phyloP scores from a whole-genome alignment of 495 filamentous ascomycete species.

The Aspergillus nidulans region DNA sequence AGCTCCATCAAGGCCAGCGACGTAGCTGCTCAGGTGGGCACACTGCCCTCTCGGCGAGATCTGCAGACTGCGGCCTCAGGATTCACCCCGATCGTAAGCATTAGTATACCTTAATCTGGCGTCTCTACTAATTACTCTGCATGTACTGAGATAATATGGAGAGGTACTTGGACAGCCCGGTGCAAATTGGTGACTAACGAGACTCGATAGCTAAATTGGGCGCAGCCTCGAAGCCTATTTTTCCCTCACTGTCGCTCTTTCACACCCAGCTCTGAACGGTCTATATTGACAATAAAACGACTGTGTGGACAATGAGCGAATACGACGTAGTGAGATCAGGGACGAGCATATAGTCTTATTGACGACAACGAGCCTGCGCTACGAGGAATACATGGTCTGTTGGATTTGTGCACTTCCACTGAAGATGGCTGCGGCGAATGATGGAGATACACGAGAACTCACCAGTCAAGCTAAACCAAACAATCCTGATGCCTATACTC shows the following conservation, averaged over 20 bases:
- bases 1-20: no score
- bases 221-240: neutral
- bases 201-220: neutral
- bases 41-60: neutral
- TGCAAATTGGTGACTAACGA: neutral
- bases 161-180: neutral
- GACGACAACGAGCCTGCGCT: neutral
- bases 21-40: no score
- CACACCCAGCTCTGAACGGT: neutral
- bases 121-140: no score
- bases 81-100: no score
- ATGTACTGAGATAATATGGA: no score
- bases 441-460: constrained; percentile 27
- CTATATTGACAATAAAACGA: no score
- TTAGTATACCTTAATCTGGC: no score
- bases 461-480: constrained; percentile 21
- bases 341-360: neutral
- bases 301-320: neutral
- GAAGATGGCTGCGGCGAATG: constrained; percentile 33
- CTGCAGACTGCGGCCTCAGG: no score
- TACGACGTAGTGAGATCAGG: neutral
- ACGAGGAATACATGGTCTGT: constrained; percentile 40
- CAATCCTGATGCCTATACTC: constrained; percentile 26
- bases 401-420: constrained; percentile 42
- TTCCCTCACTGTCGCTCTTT: neutral